These are phyloP conservation scores for Hypomyces perniciosus DNA, from an alignment of 2,329 filamentous ascomycete genomes.

Conservation along the genomic window DNA sequence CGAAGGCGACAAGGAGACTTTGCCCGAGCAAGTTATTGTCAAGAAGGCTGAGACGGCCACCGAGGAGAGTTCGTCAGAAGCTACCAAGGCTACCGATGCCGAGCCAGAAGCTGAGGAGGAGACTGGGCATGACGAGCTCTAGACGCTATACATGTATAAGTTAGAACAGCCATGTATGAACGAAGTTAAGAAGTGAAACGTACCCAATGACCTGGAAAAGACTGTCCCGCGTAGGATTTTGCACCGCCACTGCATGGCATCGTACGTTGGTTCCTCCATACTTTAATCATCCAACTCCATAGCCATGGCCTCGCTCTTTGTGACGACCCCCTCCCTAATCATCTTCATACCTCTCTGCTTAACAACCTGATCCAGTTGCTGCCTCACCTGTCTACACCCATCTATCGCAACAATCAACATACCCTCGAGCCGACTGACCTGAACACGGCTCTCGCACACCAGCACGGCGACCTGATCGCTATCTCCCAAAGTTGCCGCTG, in stretches of 20 bases:
- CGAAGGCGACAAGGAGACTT: conserved; percentile 72
- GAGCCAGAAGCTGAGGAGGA: conserved; percentile 24
- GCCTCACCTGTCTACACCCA: conserved; percentile 79
- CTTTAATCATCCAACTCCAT: conserved; percentile 44
- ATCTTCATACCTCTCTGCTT: conserved; percentile 62
- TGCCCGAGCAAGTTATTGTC: conserved; percentile 57
- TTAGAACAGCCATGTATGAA: neutral
- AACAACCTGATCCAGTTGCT: conserved; percentile 75
- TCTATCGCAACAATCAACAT: conserved; percentile 92
- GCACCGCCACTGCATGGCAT: too few species aligned
- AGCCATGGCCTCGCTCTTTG: conserved; percentile 41
- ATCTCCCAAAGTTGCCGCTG: conserved; percentile 71
- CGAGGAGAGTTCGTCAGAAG: conserved; percentile 8
- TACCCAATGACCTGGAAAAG: too few species aligned
- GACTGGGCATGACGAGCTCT: conserved; percentile 46
- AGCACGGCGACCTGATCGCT: conserved; percentile 72
- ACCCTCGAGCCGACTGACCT: conserved; percentile 73
- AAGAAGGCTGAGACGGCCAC: conserved; percentile 16
- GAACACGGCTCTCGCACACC: conserved; percentile 83
- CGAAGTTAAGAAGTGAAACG: conserved; percentile 1
- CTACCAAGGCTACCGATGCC: conserved; percentile 20
- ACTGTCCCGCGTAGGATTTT: too few species aligned
- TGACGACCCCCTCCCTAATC: conserved; percentile 49
- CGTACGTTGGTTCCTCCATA: neutral
- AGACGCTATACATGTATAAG: conserved; percentile 14